Evolutionary conservation across 192 early-diverging fungal genomes (phyloP), one percentile per base, ranked within the genome.

Genomic region (Physocladia obscura): DNA sequence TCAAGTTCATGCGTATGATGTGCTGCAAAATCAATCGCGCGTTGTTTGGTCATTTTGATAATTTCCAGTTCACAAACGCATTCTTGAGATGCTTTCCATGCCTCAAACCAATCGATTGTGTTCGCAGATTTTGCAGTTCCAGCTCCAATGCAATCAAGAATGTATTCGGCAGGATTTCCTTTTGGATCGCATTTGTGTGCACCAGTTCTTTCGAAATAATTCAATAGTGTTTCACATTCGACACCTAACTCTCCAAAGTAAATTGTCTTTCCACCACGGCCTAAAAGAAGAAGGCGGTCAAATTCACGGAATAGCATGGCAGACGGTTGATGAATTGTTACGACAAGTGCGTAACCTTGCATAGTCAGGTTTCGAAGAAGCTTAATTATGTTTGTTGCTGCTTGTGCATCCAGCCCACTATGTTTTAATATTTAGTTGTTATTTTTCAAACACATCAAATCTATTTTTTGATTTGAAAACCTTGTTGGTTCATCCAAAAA

Each of bases 401-500:
- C 88, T 32, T 77, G 69, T n/a, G 90, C 82, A 70, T 94, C 92
- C 2, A 84, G 70, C 6, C 80, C 94, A 24, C 89, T 92, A 3
- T n/a, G n/a, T n/a, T n/a, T n/a, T n/a, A n/a, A n/a, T n/a, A n/a
- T n/a, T n/a, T n/a, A n/a, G n/a, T n/a, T n/a, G n/a, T n/a, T n/a
- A n/a, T n/a, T n/a, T n/a, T n/a, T n/a, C n/a, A n/a, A n/a, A n/a
- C n/a, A n/a, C n/a, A n/a, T n/a, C n/a, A n/a, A n/a, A n/a, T n/a
- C n/a, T n/a, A n/a, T n/a, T n/a, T n/a, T n/a, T n/a, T n/a, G n/a
- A n/a, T n/a, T n/a, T n/a, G n/a, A n/a, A n/a, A n/a, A n/a, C n/a
- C n/a, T n/a, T n/a, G 92, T 95, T 49, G 94, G 94, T 54, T 82
- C 94, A 77, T 94, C 93, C 62, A 95, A 81, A 80, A 97, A 92